phyloP scores from a whole-genome alignment of 768 basidiomycete genomes.

The Saitozyma podzolica region DNA sequence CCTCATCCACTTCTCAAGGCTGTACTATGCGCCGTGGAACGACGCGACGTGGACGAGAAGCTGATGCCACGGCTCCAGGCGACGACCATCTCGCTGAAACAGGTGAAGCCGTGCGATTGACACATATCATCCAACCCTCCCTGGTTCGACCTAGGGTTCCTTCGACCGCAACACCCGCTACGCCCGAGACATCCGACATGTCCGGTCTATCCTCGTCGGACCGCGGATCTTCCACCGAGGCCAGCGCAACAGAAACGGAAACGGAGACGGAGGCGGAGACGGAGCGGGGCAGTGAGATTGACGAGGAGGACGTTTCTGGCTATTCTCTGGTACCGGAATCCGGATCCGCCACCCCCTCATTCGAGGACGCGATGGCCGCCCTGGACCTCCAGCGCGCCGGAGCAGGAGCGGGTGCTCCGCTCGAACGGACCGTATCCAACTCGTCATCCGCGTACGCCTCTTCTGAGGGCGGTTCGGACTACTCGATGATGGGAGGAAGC shows the following conservation, averaged over 20 bases:
- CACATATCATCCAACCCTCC: constrained; percentile 45
- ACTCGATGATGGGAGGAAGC: constrained; percentile 34
- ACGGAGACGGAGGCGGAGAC: constrained; percentile 23
- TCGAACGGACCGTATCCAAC: background rate
- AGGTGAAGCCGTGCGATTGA: constrained; percentile 31
- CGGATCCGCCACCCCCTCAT: background rate
- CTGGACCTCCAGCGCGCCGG: background rate
- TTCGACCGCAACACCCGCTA: constrained; percentile 20
- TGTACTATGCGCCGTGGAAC: background rate
- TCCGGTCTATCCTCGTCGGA: constrained; percentile 14
- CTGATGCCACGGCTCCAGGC: constrained; percentile 20
- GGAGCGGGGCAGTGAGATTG: constrained; percentile 22
- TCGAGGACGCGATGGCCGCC: background rate
- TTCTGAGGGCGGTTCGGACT: constrained; percentile 32
- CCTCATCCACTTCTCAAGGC: background rate
- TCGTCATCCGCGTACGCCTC: constrained; percentile 37
- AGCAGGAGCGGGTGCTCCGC: background rate
- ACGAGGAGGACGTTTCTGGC: constrained; percentile 11
- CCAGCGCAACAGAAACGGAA: constrained; percentile 19
- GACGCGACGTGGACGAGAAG: background rate
- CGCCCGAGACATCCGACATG: constrained; percentile 44
- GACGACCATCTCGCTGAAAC: constrained; percentile 29
- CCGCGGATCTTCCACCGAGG: background rate
- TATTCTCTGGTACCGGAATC: constrained; percentile 16
- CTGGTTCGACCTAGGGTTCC: constrained; percentile 24